Base-by-base conservation (phyloP, 202 grass and related monocot genomes). In the Carex sylvatica region DNA sequence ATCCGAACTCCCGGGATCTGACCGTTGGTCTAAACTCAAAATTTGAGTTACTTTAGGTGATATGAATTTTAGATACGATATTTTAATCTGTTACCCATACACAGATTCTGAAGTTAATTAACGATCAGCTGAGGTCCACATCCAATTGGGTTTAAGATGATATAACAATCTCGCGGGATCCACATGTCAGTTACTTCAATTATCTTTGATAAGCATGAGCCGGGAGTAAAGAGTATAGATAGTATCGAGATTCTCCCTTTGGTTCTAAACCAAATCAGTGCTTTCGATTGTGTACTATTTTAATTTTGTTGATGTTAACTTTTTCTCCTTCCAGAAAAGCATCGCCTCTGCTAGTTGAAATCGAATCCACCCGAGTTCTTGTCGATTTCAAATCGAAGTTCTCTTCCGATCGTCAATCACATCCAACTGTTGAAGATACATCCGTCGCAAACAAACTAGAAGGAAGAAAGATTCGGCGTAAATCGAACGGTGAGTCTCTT, bases 251-350 rank as follows among this genome's bases (percentile, higher is more conserved):
- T 79, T 79, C 74, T 36, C 31, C 55, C 22, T 36, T 74, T 19
- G 40, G 46, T 74, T 49, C 40, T 79, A 58, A 79, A 61, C 74
- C 74, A 53, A 79, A 79, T 79, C 44, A 78, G 55, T 18, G 42
- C 49, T 75, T 75, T 75, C 28, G 9, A 26, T 24, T 54, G 40
- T 54, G 40, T 54, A 75, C 49, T 75, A 75, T 54, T 75, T 52
- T 75, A 75, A 75, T 30, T 54, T 75, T 26, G 9, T 35, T 23
- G 11, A 19, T 54, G 13, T 15, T 18, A 59, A 2, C 24, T 31
- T 78, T 79, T 79, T 79, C 74, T 79, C 55, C 53, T 79, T 58
- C 55, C 1, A 28, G 71, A 75, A 54, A 75, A 71, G 67, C 30
- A 71, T 74, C 19, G 40, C 31, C 51, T 79, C 52, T 60, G 26